A percentile compares a stretch with the other conserved stretches of the same genome.
phyloP scores from a whole-genome alignment of 441 rosid species.

The Aquilaria agallochum region DNA sequence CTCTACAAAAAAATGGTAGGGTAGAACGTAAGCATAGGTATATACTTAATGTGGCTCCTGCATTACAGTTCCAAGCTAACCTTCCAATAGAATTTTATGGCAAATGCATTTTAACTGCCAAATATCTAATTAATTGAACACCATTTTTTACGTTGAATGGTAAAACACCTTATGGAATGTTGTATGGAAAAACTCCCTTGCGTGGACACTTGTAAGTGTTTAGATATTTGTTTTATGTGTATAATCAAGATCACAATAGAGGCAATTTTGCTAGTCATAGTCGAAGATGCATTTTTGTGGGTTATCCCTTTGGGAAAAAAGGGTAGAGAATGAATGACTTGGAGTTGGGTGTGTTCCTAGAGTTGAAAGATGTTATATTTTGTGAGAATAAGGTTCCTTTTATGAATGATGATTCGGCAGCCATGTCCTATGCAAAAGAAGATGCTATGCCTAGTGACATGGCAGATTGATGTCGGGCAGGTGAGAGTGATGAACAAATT shows the following conservation, averaged over 20 bases:
- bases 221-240: neutral
- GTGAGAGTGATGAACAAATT: too few species aligned
- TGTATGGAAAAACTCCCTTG: neutral
- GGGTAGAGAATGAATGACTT: constrained; percentile 9
- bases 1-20: constrained; percentile 1
- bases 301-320: constrained; percentile 8
- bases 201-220: neutral
- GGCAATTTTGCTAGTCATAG: neutral
- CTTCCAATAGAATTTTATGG: constrained; percentile 2
- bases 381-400: too few species aligned
- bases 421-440: too few species aligned
- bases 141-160: too few species aligned
- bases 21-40: constrained; percentile 1
- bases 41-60: constrained; percentile 4
- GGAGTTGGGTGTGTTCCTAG: neutral
- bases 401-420: too few species aligned
- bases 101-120: neutral
- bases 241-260: neutral
- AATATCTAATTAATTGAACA: neutral
- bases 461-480: too few species aligned
- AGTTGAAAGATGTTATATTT: neutral
- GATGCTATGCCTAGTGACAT: too few species aligned
- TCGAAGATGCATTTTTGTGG: constrained; percentile 6
- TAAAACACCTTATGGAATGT: neutral
- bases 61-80: constrained; percentile 4